Conservation (phyloP, 768 basidiomycete species). For the Hortiboletus flavorubellus region DNA sequence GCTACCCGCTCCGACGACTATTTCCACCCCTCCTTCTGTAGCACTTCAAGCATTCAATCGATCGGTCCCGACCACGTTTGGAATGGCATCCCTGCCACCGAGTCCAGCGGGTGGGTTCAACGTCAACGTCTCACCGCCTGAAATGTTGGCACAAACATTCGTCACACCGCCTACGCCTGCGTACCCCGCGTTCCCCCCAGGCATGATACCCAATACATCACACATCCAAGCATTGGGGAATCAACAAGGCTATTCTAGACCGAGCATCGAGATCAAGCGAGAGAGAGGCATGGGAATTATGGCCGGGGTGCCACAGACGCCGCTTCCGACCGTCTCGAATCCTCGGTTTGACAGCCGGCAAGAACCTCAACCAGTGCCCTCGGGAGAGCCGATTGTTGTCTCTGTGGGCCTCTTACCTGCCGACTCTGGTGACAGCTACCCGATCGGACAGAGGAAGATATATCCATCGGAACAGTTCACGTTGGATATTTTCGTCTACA, state of each 20-base stretch:
- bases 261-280: slow-evolving; percentile 65
- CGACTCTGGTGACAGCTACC: slow-evolving; percentile 12
- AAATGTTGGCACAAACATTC: slow-evolving; percentile 16
- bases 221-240: slow-evolving; percentile 51
- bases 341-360: slow-evolving; percentile 34
- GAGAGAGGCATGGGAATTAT: slow-evolving; percentile 44
- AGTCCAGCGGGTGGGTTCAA: slow-evolving; percentile 11
- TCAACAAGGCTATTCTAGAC: slow-evolving; percentile 47
- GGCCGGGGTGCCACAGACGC: slow-evolving; percentile 45
- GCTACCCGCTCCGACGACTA: slow-evolving; percentile 2
- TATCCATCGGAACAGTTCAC: slow-evolving; percentile 74
- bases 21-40: slow-evolving; percentile 35
- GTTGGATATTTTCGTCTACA: slow-evolving; percentile 85
- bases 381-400: slow-evolving; percentile 62
- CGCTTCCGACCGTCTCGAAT: slow-evolving; percentile 49
- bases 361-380: slow-evolving; percentile 9
- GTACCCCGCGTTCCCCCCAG: slow-evolving; percentile 62
- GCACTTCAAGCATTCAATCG: slow-evolving; percentile 32
- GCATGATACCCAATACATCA: slow-evolving; percentile 47
- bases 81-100: slow-evolving; percentile 33
- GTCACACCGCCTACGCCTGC: slow-evolving; percentile 59
- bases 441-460: slow-evolving; percentile 44
- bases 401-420: slow-evolving; percentile 54
- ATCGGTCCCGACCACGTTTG: slow-evolving; percentile 31
- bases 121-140: slow-evolving; percentile 8